Percentiles rank a stretch among this genome's conserved stretches.
phyloP scores from a whole-genome alignment of 352 stramenopile genomes.

The Aphanomyces cochlioides region DNA sequence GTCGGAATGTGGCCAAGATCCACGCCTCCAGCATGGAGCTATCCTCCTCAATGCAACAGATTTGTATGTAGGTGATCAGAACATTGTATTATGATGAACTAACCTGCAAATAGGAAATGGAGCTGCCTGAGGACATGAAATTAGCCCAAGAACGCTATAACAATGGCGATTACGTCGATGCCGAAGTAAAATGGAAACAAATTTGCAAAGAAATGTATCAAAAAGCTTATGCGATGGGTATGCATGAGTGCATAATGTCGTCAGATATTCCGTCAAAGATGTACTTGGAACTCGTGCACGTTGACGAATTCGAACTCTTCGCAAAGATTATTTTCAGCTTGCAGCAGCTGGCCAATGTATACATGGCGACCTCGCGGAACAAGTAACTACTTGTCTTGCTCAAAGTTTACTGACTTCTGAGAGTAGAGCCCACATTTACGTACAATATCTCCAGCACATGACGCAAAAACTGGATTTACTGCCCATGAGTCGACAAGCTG shows the following conservation, averaged over 20 bases:
- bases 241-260: not conserved
- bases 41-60: too few relatives aligned
- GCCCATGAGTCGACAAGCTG: not conserved
- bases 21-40: too few relatives aligned
- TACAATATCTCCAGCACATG: constrained; percentile 3
- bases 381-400: not conserved
- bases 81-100: too few relatives aligned
- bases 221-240: constrained; percentile 2
- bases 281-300: constrained; percentile 23
- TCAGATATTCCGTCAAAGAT: constrained; percentile 15
- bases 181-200: constrained; percentile 10
- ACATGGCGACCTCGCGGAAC: constrained; percentile 15
- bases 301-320: not conserved
- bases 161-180: constrained; percentile 3
- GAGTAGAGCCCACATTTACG: constrained; percentile 6
- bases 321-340: constrained; percentile 1
- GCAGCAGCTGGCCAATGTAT: constrained; percentile 2
- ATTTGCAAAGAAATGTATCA: constrained; percentile 12
- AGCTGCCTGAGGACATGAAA: not conserved
- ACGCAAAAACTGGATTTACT: not conserved
- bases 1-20: not conserved
- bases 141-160: not conserved
- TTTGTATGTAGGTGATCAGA: too few relatives aligned
- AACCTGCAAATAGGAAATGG: constrained; percentile 8
- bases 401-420: too few relatives aligned